Evolutionary conservation across 345 rosid species (phyloP), one percentile per base, ranked within the genome.

Genomic region (Gossypium mustelinum): DNA sequence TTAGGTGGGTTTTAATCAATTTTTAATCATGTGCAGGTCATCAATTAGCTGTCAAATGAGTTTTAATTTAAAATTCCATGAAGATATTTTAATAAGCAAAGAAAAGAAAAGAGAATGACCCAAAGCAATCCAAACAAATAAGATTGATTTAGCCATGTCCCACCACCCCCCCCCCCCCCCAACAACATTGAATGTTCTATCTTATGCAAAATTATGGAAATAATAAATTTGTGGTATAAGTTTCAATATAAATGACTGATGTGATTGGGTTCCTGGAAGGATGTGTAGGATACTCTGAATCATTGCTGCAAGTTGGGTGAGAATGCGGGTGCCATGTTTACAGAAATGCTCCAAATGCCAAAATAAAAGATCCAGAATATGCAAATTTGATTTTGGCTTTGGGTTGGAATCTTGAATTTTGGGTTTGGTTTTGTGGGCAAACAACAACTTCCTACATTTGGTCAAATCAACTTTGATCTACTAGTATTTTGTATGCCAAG

Each of bases 141-240:
- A 75, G 77, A 78, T 62, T 75, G 20, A 78, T 80, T 73, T 79
- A 76, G 82, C 25, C 64, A 59, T 78, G 82, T 60, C 82, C 86
- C 84, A 75, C 79, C 22, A 20, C 22, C 22, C 22, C 22, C 22
- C 20, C 20, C 20, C 59, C 77, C 59, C 10, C 3, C 34, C 68
- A 72, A 20, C 72, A 68, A 11, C 43, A 8, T 16, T 69, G 24
- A 50, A 14, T 25, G 14, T 29, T 25, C 9, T 64, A 64, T 64
- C 11, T 41, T 64, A 2, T 0, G 4, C 24, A 65, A 34, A 34
- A 34, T 34, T 34, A 34, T 34, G 39, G 3, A 34, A 34, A 34
- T 4, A 34, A 34, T 34, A 34, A 11, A n/a, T 24, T 44, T 63
- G 59, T 41, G 60, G 25, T 1, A 0, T 20, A 44, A 29, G 22